Base-by-base conservation (phyloP, 192 early-diverging fungal genomes). In the Dissophora globulifera region DNA sequence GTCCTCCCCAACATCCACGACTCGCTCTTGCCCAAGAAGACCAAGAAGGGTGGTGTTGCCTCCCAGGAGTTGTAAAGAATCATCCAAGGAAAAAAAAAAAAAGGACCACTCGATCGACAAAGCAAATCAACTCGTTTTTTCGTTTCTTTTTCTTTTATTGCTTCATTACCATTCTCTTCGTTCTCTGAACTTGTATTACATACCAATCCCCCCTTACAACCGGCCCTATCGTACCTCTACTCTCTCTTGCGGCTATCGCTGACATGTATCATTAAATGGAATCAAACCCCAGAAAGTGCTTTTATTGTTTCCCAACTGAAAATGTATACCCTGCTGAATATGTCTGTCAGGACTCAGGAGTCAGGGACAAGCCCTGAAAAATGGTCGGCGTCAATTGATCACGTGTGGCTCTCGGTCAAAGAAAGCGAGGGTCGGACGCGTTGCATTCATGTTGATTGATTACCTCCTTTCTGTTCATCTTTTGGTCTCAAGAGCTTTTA, bases 1-100 rank as follows among this genome's bases (percentile, higher is more conserved):
- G 95, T 96, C 42, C 83, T 96, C 69, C 93, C 93, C 83, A 95
- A 95, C 89, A 96, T 95, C 83, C 93, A 96, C 85, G 81, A 84
- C 56, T 86, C 86, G 50, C 90, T 95, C 49, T 87, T 95, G 67
- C 94, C 94, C 69, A 86, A 91, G 85, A 95, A 94, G 88, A 81
- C 82, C 83, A 85, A 90, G 83, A 90, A 90, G 82, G 82, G 81
- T 50, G 83, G 80, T 68, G 82, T 84, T 26, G 71, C 81, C 11
- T 86, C 88, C 16, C 89, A 86, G 83, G 89, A 90, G 81, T 69
- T 88, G 57, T 90, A 86, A 87, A 78, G 50, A 15, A 55, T 46
- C 45, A 50, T 50, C 59, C 56, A 62, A 27, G 46, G 62, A 42
- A 66, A 55, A 42, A 52, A 41, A 71, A 55, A 67, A 57, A 46